Percentiles rank a stretch among this genome's conserved stretches.
Conservation (phyloP, 441 rosid species). For the Populus hybrid region DNA sequence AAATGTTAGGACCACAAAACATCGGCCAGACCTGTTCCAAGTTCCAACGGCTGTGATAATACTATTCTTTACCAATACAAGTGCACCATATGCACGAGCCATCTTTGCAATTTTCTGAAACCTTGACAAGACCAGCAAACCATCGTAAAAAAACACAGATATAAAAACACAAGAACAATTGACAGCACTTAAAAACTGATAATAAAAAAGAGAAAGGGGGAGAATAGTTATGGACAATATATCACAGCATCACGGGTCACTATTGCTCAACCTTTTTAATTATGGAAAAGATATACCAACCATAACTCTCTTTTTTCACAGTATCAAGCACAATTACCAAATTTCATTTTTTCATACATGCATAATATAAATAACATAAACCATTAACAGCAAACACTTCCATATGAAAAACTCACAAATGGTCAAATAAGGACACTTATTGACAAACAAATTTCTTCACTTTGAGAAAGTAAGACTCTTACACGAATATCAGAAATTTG, state of each 20-base stretch:
- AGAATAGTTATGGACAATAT: neutral
- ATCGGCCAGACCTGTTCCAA: constrained; percentile 71
- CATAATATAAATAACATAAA: neutral
- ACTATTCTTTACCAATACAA: constrained; percentile 87
- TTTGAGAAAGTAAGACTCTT: constrained; percentile 8
- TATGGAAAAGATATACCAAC: neutral
- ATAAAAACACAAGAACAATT: neutral
- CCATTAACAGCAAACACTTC: neutral
- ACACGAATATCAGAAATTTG: constrained; percentile 87
- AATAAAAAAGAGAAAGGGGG: neutral
- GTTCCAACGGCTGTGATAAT: constrained; percentile 79
- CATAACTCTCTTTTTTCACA: neutral
- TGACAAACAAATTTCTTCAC: neutral
- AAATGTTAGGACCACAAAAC: neutral
- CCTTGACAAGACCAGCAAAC: neutral
- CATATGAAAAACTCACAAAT: neutral
- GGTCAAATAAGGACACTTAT: neutral
- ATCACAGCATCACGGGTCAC: neutral
- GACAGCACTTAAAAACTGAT: neutral
- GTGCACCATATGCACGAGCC: constrained; percentile 79
- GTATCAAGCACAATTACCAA: neutral
- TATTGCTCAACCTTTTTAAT: neutral
- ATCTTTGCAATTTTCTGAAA: constrained; percentile 78
- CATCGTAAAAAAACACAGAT: neutral
- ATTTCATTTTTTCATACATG: neutral